Conservation (phyloP, 495 filamentous ascomycete species). For the Talaromyces thailandensis region DNA sequence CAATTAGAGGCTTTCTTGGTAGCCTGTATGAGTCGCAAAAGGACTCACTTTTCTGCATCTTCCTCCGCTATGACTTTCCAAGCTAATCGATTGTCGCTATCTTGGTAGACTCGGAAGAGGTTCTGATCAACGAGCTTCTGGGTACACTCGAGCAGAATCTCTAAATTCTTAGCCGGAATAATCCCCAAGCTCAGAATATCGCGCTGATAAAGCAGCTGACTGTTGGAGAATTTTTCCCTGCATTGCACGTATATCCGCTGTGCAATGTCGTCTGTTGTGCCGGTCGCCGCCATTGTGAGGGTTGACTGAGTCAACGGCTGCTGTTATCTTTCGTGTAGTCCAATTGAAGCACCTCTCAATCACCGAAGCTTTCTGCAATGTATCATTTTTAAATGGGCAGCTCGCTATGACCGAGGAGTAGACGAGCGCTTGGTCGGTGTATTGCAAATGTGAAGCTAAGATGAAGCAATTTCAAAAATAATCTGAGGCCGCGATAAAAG, state of each 20-base stretch:
- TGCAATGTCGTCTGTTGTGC: conserved; percentile 25
- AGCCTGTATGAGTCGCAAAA: not conserved
- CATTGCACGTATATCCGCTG: conserved; percentile 38
- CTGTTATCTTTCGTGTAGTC: not conserved
- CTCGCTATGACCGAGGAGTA: not conserved
- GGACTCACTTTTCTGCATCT: conserved; percentile 60
- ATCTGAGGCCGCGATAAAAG: not conserved
- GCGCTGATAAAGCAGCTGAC: conserved; percentile 55
- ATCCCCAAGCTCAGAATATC: conserved; percentile 54
- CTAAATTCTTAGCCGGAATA: conserved; percentile 49
- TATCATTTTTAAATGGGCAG: not conserved
- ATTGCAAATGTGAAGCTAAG: not conserved
- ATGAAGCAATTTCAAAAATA: not conserved
- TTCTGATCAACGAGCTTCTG: conserved; percentile 57
- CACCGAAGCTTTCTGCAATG: not conserved
- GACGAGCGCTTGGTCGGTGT: not conserved
- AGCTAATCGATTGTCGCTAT: conserved; percentile 43
- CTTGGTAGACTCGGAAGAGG: conserved; percentile 51
- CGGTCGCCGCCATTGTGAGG: not conserved
- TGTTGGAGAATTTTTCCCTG: conserved; percentile 26
- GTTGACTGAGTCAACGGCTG: not conserved
- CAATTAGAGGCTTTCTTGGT: conserved; percentile 6
- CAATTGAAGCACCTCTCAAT: conserved; percentile 3
- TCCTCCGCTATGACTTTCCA: conserved; percentile 60
- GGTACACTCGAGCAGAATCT: conserved; percentile 49